A percentile compares a stretch with the other conserved stretches of the same genome.
phyloP scores from a whole-genome alignment of 345 rosid genomes.

The Gossypium ekmanianum region DNA sequence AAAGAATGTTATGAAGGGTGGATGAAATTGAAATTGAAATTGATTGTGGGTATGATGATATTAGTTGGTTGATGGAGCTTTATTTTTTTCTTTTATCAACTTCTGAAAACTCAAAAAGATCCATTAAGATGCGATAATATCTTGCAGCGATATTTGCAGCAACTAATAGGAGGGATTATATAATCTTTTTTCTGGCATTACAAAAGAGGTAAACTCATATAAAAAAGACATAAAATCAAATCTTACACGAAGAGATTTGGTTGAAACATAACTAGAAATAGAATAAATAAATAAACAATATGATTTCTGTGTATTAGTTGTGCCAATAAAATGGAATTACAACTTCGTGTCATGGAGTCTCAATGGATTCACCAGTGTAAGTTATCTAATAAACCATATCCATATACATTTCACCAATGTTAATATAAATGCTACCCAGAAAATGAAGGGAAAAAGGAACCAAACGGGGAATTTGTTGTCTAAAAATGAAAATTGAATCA shows the following conservation, averaged over 20 bases:
- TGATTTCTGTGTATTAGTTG: background rate
- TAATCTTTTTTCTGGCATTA: background rate
- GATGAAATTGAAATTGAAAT: too few species aligned
- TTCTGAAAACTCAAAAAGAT: too few species aligned
- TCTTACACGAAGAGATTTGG: background rate
- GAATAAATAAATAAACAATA: background rate
- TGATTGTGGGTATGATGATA: too few species aligned
- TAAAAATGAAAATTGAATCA: background rate
- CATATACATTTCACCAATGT: constrained; percentile 8
- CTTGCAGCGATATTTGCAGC: background rate
- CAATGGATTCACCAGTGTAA: background rate
- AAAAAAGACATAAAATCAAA: background rate
- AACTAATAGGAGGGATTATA: background rate
- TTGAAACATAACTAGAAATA: background rate
- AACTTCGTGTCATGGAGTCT: background rate
- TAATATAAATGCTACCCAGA: background rate
- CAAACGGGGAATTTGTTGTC: background rate
- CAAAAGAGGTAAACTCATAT: background rate
- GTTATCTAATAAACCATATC: constrained; percentile 9
- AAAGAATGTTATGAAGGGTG: too few species aligned
- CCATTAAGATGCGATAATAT: background rate
- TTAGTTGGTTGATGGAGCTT: too few species aligned
- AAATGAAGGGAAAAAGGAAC: background rate
- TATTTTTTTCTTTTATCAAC: too few species aligned
- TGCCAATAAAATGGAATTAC: constrained; percentile 8